Conservation (phyloP, 1,139 yeast genomes). For the Blastobotrys persicus region DNA sequence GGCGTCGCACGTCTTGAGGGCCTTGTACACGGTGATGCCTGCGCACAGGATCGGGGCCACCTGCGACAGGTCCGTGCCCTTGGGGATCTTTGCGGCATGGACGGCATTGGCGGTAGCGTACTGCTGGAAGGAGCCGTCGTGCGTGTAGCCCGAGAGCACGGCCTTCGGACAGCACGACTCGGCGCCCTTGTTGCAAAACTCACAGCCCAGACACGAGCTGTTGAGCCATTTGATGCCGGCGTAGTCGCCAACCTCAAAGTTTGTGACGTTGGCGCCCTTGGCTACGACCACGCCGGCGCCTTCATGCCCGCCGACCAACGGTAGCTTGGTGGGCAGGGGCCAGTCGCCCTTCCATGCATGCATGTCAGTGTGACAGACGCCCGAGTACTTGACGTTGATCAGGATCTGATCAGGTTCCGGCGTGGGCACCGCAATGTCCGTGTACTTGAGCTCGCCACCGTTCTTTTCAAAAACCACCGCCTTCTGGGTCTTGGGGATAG, state of each 20-base stretch:
- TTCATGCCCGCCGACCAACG: slow-evolving; percentile 81
- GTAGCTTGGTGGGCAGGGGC: slow-evolving; percentile 63
- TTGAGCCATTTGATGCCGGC: slow-evolving; percentile 76
- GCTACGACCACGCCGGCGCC: slow-evolving; percentile 84
- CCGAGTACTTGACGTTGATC: slow-evolving; percentile 62
- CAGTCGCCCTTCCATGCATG: slow-evolving; percentile 77
- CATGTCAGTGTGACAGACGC: slow-evolving; percentile 67
- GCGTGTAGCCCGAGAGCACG: slow-evolving; percentile 73
- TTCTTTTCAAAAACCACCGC: slow-evolving; percentile 68
- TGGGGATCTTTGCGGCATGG: slow-evolving; percentile 77
- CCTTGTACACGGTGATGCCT: slow-evolving; percentile 83
- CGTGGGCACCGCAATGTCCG: slow-evolving; percentile 61
- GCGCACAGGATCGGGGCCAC: slow-evolving; percentile 79
- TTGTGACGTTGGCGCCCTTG: slow-evolving; percentile 63
- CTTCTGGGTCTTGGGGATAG: slow-evolving; percentile 63
- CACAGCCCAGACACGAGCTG: slow-evolving; percentile 72
- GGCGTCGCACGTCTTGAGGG: slow-evolving; percentile 65
- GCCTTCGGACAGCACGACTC: slow-evolving; percentile 71
- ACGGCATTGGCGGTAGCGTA: slow-evolving; percentile 80
- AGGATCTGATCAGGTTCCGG: slow-evolving; percentile 60
- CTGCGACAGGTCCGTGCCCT: slow-evolving; percentile 66
- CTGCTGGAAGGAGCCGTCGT: slow-evolving; percentile 82
- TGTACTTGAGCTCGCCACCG: slow-evolving; percentile 63
- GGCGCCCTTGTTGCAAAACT: slow-evolving; percentile 62
- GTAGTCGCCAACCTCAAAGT: slow-evolving; percentile 70